A percentile compares a stretch with the other conserved stretches of the same genome.
phyloP scores from a whole-genome alignment of 371 early-diverging fungal genomes.

The Mortierella sp. region DNA sequence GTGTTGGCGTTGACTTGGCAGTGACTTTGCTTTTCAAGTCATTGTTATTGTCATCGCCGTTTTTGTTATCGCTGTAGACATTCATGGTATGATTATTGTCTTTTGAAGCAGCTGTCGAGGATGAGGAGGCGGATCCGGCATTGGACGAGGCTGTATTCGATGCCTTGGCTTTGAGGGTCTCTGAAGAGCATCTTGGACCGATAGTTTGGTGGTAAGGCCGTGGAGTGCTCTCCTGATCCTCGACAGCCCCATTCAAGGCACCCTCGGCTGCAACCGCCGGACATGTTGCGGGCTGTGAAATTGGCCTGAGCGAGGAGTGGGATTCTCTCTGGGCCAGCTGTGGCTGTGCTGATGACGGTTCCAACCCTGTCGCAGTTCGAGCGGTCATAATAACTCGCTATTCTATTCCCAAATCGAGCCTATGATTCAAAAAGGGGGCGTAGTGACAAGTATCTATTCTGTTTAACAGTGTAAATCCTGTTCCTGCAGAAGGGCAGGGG shows the following conservation, averaged over 20 bases:
- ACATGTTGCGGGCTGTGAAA: not conserved
- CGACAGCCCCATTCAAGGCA: not conserved
- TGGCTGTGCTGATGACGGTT: too few relatives aligned
- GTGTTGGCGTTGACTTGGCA: not conserved
- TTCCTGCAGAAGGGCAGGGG: too few relatives aligned
- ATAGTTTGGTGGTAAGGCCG: conserved; percentile 18
- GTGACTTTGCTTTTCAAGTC: not conserved
- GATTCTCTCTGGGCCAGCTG: not conserved
- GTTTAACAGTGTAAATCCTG: too few relatives aligned
- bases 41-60: not conserved
- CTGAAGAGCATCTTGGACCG: conserved; percentile 27
- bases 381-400: too few relatives aligned
- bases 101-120: conserved; percentile 11
- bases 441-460: too few relatives aligned
- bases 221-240: conserved; percentile 30
- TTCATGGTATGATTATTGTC: conserved; percentile 4
- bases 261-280: not conserved
- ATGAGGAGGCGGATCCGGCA: conserved; percentile 3
- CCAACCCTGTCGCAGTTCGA: too few relatives aligned
- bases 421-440: too few relatives aligned
- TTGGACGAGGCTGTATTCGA: not conserved
- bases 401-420: too few relatives aligned
- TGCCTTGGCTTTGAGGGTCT: conserved; percentile 26
- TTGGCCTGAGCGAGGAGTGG: not conserved
- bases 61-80: conserved; percentile 1